Base-by-base conservation (phyloP, 192 early-diverging fungal genomes). In the Rhizoclosmatium sp. region DNA sequence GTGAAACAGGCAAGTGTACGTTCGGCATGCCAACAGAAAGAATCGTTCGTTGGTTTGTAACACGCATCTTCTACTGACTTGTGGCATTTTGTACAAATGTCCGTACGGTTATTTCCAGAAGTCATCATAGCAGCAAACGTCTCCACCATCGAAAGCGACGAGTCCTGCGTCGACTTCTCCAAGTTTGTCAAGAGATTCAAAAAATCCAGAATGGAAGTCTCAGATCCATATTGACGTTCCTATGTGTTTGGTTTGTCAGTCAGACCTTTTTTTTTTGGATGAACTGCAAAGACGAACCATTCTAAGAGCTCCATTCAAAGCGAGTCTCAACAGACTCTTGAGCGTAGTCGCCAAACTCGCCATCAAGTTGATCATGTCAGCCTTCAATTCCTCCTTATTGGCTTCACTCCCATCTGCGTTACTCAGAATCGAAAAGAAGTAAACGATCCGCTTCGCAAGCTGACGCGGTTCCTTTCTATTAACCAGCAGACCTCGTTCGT, bases 371-470 rank as follows among this genome's bases (percentile, higher is more conserved):
- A 99, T 89, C 81, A 98, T 83, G 82, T 97, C 96, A 74, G 96
- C 89, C 3, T 95, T 95, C 54, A 79, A 81, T 45, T 79, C 69
- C 45, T 83, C 79, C 87, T 69, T 82, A 31, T 12, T 41, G 16
- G 45, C 44, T 10, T 41, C 60, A 2, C 21, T 58, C 23, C 67
- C 67, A 41, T 69, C 67, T 76, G 93, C 91, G 78, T 93, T 90
- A 2, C 92, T 93, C 47, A 99, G 86, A 31, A 97, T 76, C 4
- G 96, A 93, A 84, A 99, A 98, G 81, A 98, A 98, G 77, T 92
- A 93, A 66, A 97, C 93, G 72, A 97, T 95, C 81, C 93, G 94
- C 82, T 96, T 97, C 78, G 95, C 95, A 65, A 99, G 88, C 87
- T 97, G 91, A 88, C 96, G 98, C 10, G 98, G 96, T 84, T 98